Conservation (phyloP, 176 grass and related monocot genomes). For the Oryza coarctata region DNA sequence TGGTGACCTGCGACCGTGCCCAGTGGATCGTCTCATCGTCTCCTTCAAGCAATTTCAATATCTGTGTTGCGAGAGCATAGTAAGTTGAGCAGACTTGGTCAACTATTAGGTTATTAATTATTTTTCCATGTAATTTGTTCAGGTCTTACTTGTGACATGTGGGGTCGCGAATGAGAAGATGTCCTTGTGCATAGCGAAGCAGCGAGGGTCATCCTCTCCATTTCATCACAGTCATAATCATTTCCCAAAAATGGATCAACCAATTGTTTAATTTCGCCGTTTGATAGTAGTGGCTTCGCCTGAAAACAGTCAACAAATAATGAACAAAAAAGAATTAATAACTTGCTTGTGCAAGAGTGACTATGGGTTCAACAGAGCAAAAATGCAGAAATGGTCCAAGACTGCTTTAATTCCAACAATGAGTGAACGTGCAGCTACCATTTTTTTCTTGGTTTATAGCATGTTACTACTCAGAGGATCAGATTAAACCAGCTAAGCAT, state of each 20-base stretch:
- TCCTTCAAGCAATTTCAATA: conserved; percentile 68
- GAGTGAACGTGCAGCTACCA: not conserved
- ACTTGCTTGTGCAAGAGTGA: not conserved
- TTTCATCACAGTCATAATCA: conserved; percentile 65
- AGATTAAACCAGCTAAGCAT: not conserved
- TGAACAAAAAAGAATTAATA: not conserved
- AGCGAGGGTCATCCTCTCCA: conserved; percentile 65
- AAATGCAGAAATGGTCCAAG: not conserved
- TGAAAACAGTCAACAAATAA: conserved; percentile 33
- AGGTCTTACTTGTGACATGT: conserved; percentile 69
- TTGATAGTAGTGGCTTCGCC: conserved; percentile 79
- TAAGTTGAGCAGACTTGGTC: not conserved
- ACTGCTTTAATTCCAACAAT: conserved; percentile 1
- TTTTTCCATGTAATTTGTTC: not conserved
- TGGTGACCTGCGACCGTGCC: conserved; percentile 47
- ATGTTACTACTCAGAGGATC: conserved; percentile 1
- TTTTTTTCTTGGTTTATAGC: not conserved
- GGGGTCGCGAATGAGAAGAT: conserved; percentile 55
- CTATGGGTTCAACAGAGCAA: not conserved
- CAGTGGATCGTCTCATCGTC: conserved; percentile 57
- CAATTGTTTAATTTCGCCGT: conserved; percentile 61
- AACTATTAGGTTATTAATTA: not conserved
- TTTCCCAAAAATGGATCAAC: conserved; percentile 63
- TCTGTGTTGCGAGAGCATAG: conserved; percentile 13
- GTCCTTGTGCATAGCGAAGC: conserved; percentile 74